Conservation (phyloP, 257 asterid species). For the Jacaranda copaia region DNA sequence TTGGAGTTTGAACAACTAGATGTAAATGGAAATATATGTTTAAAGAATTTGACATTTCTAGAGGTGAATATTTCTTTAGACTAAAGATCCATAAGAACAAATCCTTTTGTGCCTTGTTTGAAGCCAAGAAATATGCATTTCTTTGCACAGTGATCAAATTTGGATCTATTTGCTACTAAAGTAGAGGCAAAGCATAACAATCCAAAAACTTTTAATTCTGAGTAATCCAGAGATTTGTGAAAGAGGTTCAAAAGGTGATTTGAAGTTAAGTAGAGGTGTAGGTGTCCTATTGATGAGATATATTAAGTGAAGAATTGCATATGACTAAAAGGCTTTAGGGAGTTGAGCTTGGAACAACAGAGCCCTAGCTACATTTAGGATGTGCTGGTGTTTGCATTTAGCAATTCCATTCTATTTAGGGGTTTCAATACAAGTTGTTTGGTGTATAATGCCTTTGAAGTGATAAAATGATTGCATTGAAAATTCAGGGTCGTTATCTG, state of each 20-base stretch:
- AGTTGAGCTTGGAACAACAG: not conserved
- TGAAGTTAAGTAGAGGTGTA: not conserved
- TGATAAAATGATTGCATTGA: too few species aligned
- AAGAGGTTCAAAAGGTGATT: not conserved
- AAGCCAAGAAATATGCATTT: not conserved
- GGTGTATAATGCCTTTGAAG: too few species aligned
- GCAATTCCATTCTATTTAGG: too few species aligned
- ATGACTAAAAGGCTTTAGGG: not conserved
- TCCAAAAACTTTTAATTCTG: not conserved
- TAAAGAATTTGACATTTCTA: not conserved
- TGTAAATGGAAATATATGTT: not conserved
- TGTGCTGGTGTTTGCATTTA: too few species aligned
- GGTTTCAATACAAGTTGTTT: too few species aligned
- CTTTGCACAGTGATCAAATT: not conserved
- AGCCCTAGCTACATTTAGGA: too few species aligned
- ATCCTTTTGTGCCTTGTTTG: not conserved
- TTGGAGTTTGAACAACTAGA: too few species aligned
- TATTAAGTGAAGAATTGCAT: too few species aligned
- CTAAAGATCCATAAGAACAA: not conserved
- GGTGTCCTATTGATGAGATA: not conserved
- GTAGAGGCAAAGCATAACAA: not conserved
- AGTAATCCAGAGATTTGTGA: not conserved
- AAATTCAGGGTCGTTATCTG: too few species aligned
- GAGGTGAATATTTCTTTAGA: not conserved
- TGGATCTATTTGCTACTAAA: not conserved